These are phyloP conservation scores for Myriosclerotinia curreyana DNA, from an alignment of 2,329 filamentous ascomycete species.

Conservation along the genomic window DNA sequence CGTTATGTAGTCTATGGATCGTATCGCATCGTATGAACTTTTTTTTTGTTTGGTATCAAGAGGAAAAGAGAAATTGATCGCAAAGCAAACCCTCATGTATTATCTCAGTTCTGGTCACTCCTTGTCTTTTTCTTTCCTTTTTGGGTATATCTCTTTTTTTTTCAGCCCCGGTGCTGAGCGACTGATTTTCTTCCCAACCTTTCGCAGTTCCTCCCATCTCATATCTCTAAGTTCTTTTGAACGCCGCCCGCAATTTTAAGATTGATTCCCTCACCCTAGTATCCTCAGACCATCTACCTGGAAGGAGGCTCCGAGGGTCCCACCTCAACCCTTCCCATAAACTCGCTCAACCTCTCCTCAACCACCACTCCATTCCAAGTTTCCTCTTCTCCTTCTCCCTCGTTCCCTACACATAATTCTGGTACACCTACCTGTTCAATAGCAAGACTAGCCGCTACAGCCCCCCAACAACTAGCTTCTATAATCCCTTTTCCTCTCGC, in stretches of 20 bases:
- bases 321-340: constrained; percentile 35
- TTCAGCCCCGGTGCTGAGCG: too few relatives aligned
- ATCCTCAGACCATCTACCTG: not conserved
- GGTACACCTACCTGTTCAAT: constrained; percentile 94
- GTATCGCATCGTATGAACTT: too few relatives aligned
- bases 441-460: constrained; percentile 82
- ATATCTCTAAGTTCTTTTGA: too few relatives aligned
- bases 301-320: not conserved
- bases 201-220: too few relatives aligned
- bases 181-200: too few relatives aligned
- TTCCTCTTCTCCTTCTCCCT: constrained; percentile 48
- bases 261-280: not conserved
- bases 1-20: too few relatives aligned
- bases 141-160: too few relatives aligned
- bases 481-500: constrained; percentile 59
- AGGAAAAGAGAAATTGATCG: too few relatives aligned
- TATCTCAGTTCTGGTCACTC: too few relatives aligned
- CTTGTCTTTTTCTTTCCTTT: too few relatives aligned
- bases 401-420: constrained; percentile 44
- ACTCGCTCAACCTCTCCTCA: constrained; percentile 51
- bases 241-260: not conserved
- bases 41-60: too few relatives aligned
- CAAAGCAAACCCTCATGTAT: too few relatives aligned
- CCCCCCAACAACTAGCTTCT: constrained; percentile 74
- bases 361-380: constrained; percentile 60